These are phyloP conservation scores for Backusella westeae DNA, from an alignment of 192 early-diverging fungal species.

Conservation along the genomic window DNA sequence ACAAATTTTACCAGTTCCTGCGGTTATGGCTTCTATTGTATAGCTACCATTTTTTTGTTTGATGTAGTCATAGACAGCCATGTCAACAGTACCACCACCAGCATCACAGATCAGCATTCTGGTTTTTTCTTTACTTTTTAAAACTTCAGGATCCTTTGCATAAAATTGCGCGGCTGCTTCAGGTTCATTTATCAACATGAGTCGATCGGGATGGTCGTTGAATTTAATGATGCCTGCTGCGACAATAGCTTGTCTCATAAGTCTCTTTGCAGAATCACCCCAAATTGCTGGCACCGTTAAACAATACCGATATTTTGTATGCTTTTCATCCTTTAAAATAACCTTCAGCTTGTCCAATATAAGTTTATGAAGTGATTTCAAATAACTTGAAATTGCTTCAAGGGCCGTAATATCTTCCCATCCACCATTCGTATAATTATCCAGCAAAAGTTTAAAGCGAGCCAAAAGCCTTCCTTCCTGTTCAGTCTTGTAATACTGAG, in stretches of 20 bases:
- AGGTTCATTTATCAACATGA: constrained; percentile 36
- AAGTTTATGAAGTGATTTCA: constrained; percentile 1
- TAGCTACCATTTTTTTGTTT: background rate
- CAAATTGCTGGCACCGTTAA: constrained; percentile 35
- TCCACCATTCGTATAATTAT: background rate
- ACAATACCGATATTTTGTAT: background rate
- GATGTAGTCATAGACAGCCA: constrained; percentile 37
- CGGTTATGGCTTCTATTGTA: constrained; percentile 28
- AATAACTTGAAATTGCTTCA: constrained; percentile 16
- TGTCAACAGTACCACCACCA: constrained; percentile 45
- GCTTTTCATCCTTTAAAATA: background rate
- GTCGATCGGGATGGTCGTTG: constrained; percentile 30
- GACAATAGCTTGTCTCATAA: constrained; percentile 42
- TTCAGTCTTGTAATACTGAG: constrained; percentile 27
- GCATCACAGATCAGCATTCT: constrained; percentile 46
- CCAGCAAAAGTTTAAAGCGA: background rate
- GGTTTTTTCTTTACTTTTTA: constrained; percentile 36
- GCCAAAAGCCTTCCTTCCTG: constrained; percentile 24
- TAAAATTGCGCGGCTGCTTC: constrained; percentile 44
- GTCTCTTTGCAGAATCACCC: constrained; percentile 33
- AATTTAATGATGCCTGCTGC: constrained; percentile 39
- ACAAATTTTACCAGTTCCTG: constrained; percentile 40
- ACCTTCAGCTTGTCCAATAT: background rate
- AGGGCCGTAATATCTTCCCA: constrained; percentile 31
- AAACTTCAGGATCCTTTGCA: constrained; percentile 39